These are phyloP conservation scores for Mrakia blollopis DNA, from an alignment of 768 basidiomycete species.

Conservation along the genomic window DNA sequence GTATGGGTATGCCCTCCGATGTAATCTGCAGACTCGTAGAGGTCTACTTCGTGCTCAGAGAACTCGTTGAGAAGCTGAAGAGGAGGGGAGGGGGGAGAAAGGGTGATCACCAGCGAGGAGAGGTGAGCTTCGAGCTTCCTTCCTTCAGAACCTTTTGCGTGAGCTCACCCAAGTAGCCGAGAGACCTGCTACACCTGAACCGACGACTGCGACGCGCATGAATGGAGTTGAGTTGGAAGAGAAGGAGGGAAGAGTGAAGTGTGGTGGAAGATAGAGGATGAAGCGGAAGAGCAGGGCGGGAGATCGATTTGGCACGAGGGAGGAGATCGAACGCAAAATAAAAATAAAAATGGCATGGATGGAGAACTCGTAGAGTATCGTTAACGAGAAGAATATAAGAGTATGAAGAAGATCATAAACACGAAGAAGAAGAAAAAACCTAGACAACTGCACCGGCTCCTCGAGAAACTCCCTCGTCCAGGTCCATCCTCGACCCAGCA, in stretches of 20 bases:
- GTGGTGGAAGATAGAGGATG: not conserved
- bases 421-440: no score
- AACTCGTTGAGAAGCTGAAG: constrained; percentile 61
- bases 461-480: no score
- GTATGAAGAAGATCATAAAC: not conserved
- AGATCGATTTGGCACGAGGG: not conserved
- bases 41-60: constrained; percentile 67
- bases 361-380: not conserved
- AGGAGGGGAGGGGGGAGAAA: not conserved
- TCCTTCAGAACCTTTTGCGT: not conserved
- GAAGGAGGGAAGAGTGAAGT: not conserved
- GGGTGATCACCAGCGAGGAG: not conserved
- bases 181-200: constrained; percentile 73
- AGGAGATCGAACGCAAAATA: not conserved
- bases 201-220: constrained; percentile 62
- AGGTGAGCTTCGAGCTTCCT: not conserved
- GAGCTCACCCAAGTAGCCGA: constrained; percentile 65
- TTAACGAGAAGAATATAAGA: not conserved
- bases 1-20: constrained; percentile 77
- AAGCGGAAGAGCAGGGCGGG: not conserved
- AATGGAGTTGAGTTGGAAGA: not conserved
- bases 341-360: not conserved
- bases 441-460: no score
- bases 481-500: no score
- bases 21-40: constrained; percentile 63